A percentile compares a stretch with the other conserved stretches of the same genome.
Evolutionary conservation across 2,329 filamentous ascomycete genomes (phyloP).

Genomic region (Xylariaceae sp.): DNA sequence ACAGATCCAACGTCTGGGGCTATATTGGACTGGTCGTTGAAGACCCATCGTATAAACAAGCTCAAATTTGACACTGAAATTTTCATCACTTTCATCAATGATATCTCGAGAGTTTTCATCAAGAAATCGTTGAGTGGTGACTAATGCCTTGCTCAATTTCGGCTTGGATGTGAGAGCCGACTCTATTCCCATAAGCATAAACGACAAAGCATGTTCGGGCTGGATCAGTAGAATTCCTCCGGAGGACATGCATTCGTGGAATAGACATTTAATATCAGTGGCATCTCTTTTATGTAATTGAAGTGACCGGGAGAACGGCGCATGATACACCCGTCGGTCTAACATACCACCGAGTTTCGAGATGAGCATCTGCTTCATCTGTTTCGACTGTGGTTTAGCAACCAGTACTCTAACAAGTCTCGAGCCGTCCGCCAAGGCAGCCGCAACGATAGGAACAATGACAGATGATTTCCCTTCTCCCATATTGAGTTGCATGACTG

Average conservation of each 20-base stretch:
- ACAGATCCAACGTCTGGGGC: constrained; percentile 52
- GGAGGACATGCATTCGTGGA: constrained; percentile 42
- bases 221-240: constrained; percentile 58
- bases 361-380: constrained; percentile 56
- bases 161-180: constrained; percentile 32
- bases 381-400: constrained; percentile 55
- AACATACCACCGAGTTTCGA: constrained; percentile 54
- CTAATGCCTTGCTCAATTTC: constrained; percentile 31
- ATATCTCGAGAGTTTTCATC: constrained; percentile 47
- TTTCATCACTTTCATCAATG: constrained; percentile 64
- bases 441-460: constrained; percentile 61
- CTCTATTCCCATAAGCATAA: constrained; percentile 59
- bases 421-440: constrained; percentile 46
- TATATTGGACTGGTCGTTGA: constrained; percentile 47
- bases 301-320: constrained; percentile 56
- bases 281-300: constrained; percentile 31
- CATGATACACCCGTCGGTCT: constrained; percentile 48
- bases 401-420: constrained; percentile 57
- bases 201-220: constrained; percentile 61
- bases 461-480: constrained; percentile 67
- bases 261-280: constrained; percentile 34
- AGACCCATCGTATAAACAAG: constrained; percentile 59
- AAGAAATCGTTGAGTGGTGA: constrained; percentile 43
- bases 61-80: constrained; percentile 57
- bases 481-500: constrained; percentile 67